A percentile compares a stretch with the other conserved stretches of the same genome.
Conservation (phyloP, 768 basidiomycete genomes). For the Phanerochaete sordida region DNA sequence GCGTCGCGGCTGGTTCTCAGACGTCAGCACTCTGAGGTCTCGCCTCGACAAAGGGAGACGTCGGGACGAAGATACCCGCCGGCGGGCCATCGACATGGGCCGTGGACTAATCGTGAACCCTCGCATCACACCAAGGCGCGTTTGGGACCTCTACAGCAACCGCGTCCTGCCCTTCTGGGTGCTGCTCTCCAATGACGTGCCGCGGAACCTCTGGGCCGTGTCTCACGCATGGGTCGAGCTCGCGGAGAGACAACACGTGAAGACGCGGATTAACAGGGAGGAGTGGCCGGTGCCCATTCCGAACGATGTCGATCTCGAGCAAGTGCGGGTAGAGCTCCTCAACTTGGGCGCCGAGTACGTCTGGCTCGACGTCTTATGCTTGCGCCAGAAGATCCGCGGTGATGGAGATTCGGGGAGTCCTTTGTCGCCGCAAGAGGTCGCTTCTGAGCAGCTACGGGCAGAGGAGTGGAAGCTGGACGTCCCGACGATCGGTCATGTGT, state of each 20-base stretch:
- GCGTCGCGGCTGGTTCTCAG: background rate
- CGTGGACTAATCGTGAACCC: background rate
- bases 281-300: constrained; percentile 4
- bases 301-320: background rate
- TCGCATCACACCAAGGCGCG: background rate
- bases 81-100: background rate
- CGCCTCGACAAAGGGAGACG: background rate
- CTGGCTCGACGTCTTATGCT: constrained; percentile 1
- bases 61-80: background rate
- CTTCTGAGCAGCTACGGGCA: background rate
- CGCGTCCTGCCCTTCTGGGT: background rate
- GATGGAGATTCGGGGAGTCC: background rate
- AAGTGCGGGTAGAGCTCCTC: constrained; percentile 3
- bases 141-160: constrained; percentile 4
- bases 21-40: background rate
- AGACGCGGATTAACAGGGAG: background rate
- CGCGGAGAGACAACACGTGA: background rate
- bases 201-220: constrained; percentile 1
- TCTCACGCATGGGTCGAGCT: constrained; percentile 1
- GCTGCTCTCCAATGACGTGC: background rate
- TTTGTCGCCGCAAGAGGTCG: background rate
- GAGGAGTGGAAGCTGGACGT: constrained; percentile 7
- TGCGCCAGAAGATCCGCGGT: background rate
- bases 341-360: background rate
- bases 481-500: constrained; percentile 1